Conservation (phyloP, 805 yeast genomes). For the Candida pini region DNA sequence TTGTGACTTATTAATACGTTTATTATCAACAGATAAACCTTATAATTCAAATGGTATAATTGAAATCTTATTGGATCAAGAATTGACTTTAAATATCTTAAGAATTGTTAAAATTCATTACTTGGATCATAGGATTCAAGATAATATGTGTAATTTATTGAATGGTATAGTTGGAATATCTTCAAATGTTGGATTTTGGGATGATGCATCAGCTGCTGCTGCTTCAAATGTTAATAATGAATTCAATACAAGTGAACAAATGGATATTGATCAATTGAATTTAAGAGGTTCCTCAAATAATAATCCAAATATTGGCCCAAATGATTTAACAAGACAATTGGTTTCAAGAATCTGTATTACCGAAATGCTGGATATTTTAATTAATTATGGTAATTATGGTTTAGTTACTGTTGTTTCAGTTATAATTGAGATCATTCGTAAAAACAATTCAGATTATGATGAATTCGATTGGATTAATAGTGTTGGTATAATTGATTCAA, state of each 20-base stretch:
- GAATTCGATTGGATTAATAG: conserved; percentile 32
- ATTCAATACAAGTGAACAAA: conserved; percentile 74
- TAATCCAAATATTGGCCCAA: conserved; percentile 91
- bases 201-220: conserved; percentile 13
- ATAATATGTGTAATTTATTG: conserved; percentile 61
- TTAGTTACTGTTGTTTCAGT: conserved; percentile 92
- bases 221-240: conserved; percentile 21
- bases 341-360: conserved; percentile 66
- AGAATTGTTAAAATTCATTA: conserved; percentile 48
- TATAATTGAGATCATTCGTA: conserved; percentile 86
- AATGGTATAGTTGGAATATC: conserved; percentile 73
- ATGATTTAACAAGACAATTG: conserved; percentile 83
- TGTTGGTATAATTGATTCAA: conserved; percentile 6
- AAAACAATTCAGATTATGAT: conserved; percentile 94
- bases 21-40: conserved; percentile 87
- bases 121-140: conserved; percentile 30
- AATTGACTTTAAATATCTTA: conserved; percentile 60
- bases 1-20: conserved; percentile 81
- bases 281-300: conserved; percentile 9
- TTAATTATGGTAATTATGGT: conserved; percentile 70
- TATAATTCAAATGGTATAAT: conserved; percentile 84
- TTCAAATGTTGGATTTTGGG: conserved; percentile 33
- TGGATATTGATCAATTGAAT: conserved; percentile 36
- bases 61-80: conserved; percentile 64
- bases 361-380: conserved; percentile 68